Evolutionary conservation across 306 rosid genomes (phyloP).

Genomic region (Glycine latifolia): DNA sequence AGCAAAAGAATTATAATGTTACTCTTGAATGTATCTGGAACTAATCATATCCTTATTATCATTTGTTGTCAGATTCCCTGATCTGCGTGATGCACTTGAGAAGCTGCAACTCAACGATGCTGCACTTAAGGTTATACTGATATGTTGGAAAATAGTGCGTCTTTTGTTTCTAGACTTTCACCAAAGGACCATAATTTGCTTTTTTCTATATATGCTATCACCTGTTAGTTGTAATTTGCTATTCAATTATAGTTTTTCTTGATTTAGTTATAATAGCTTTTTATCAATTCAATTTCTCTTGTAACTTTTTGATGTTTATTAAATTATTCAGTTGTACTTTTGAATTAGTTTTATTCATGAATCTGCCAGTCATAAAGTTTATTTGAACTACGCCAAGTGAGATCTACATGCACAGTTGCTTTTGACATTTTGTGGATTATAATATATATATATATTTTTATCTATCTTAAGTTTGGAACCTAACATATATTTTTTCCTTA

Average conservation of each 20-base stretch:
- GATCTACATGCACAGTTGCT: slow-evolving; percentile 39
- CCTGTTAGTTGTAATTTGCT: slow-evolving; percentile 27
- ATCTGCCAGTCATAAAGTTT: slow-evolving; percentile 39
- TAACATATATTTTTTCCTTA: neutral
- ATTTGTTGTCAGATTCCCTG: slow-evolving; percentile 72
- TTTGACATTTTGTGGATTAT: slow-evolving; percentile 8
- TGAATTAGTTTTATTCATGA: slow-evolving; percentile 37
- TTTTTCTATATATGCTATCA: slow-evolving; percentile 29
- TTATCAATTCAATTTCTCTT: slow-evolving; percentile 19
- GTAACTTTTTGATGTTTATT: slow-evolving; percentile 36
- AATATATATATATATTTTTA: slow-evolving; percentile 11
- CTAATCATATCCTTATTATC: slow-evolving; percentile 36
- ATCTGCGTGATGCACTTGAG: slow-evolving; percentile 94
- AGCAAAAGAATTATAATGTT: slow-evolving; percentile 31
- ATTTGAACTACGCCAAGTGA: slow-evolving; percentile 17
- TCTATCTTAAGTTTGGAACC: slow-evolving; percentile 21
- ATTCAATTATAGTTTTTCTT: slow-evolving; percentile 6
- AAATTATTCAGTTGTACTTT: slow-evolving; percentile 38
- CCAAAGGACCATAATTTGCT: slow-evolving; percentile 13
- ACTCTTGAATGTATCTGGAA: slow-evolving; percentile 9
- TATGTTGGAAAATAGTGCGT: slow-evolving; percentile 41
- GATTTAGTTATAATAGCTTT: slow-evolving; percentile 15
- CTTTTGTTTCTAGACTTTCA: slow-evolving; percentile 29
- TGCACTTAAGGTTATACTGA: slow-evolving; percentile 76
- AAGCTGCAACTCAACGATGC: slow-evolving; percentile 98